These are phyloP conservation scores for Bremia lactucae DNA, from an alignment of 352 stramenopile genomes.

Conservation along the genomic window DNA sequence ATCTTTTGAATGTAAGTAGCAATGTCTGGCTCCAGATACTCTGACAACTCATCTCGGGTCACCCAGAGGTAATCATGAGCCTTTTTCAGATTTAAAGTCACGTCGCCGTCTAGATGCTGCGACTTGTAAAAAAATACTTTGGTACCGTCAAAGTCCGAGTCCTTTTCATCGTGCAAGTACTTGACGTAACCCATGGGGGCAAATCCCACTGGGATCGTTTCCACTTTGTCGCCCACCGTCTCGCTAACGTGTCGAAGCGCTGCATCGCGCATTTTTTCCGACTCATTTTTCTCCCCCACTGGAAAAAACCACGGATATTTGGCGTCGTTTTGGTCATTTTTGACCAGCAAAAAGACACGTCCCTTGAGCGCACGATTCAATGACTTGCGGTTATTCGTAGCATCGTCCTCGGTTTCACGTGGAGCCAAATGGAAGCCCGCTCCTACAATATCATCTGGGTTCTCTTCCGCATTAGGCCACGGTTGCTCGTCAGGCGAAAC, in stretches of 20 bases:
- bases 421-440: constrained; percentile 67
- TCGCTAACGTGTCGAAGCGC: constrained; percentile 49
- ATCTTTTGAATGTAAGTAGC: constrained; percentile 73
- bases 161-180: constrained; percentile 53
- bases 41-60: constrained; percentile 54
- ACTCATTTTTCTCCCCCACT: constrained; percentile 37
- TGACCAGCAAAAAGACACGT: constrained; percentile 69
- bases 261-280: constrained; percentile 76
- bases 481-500: constrained; percentile 69
- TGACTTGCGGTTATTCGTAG: constrained; percentile 74
- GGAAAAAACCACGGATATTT: constrained; percentile 80
- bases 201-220: constrained; percentile 50
- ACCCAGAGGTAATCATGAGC: constrained; percentile 75
- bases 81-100: constrained; percentile 47
- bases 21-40: constrained; percentile 65
- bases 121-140: constrained; percentile 87
- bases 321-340: constrained; percentile 29
- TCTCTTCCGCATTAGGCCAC: constrained; percentile 41
- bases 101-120: constrained; percentile 47
- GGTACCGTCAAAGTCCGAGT: constrained; percentile 51
- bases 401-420: constrained; percentile 69
- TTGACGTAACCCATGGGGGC: constrained; percentile 68
- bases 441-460: constrained; percentile 61
- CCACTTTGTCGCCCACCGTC: constrained; percentile 33
- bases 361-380: constrained; percentile 76